phyloP scores from a whole-genome alignment of 495 filamentous ascomycete genomes.

The Aspergillus olivimuriae region DNA sequence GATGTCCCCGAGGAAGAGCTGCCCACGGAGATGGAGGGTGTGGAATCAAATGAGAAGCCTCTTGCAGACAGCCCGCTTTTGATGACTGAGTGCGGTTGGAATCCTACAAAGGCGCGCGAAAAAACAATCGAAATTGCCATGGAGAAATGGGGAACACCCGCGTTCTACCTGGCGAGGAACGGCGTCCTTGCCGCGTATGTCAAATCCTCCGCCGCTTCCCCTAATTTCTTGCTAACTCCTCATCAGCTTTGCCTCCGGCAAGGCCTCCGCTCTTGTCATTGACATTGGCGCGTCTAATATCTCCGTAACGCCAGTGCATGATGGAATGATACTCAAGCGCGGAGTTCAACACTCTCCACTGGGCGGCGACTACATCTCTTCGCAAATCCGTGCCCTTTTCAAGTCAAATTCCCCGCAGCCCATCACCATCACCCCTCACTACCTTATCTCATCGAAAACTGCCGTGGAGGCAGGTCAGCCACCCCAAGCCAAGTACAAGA shows the following conservation, averaged over 20 bases:
- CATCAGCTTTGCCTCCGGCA: conserved; percentile 76
- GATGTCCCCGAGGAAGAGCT: conserved; percentile 54
- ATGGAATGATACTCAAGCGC: conserved; percentile 89
- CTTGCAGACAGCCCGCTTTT: conserved; percentile 84
- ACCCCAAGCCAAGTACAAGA: conserved; percentile 61
- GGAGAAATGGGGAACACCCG: conserved; percentile 90
- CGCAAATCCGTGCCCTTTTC: conserved; percentile 79
- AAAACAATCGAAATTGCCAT: conserved; percentile 91
- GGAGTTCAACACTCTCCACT: conserved; percentile 76
- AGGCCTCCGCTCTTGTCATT: conserved; percentile 83
- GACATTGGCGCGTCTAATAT: conserved; percentile 90
- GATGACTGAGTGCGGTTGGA: conserved; percentile 94
- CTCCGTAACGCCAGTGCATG: conserved; percentile 85
- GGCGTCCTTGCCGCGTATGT: conserved; percentile 61
- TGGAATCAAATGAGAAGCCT: conserved; percentile 68
- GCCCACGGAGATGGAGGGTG: conserved; percentile 59
- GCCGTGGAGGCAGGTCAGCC: conserved; percentile 84
- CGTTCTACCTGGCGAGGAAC: conserved; percentile 78
- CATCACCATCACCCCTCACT: conserved; percentile 77
- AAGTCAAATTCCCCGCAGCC: conserved; percentile 62
- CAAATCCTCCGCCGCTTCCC: background rate
- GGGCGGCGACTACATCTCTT: conserved; percentile 82
- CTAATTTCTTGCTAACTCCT: conserved; percentile 3
- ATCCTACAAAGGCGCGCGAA: conserved; percentile 76
- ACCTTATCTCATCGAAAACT: conserved; percentile 76